A percentile compares a stretch with the other conserved stretches of the same genome.
phyloP scores from a whole-genome alignment of 2,329 filamentous ascomycete genomes.

The Penicillium sp. region DNA sequence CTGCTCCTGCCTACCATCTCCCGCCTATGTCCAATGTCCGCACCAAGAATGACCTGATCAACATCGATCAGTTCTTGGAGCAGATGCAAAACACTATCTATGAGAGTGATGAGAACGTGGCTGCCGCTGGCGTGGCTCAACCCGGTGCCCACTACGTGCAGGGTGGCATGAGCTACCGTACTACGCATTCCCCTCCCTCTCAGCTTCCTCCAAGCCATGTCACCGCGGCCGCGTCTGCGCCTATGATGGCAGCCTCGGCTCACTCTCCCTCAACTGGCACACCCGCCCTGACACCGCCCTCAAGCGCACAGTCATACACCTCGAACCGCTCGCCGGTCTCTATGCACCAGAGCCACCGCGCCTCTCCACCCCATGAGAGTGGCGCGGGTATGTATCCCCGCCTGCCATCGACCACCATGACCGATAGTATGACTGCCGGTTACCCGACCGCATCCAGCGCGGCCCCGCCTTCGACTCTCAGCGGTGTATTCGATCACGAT shows the following conservation, averaged over 20 bases:
- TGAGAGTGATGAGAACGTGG: conserved; percentile 79
- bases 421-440: conserved; percentile 50
- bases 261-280: conserved; percentile 50
- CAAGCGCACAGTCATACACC: conserved; percentile 58
- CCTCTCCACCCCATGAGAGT: conserved; percentile 47
- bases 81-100: conserved; percentile 96
- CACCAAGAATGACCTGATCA: conserved; percentile 88
- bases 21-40: conserved; percentile 81
- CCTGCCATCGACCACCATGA: conserved; percentile 55
- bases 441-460: conserved; percentile 50
- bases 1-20: conserved; percentile 76
- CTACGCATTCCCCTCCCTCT: conserved; percentile 53
- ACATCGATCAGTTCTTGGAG: conserved; percentile 91
- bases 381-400: conserved; percentile 58
- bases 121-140: conserved; percentile 70
- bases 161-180: conserved; percentile 48
- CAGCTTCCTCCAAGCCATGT: conserved; percentile 42
- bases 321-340: conserved; percentile 58
- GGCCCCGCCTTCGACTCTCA: conserved; percentile 57
- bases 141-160: conserved; percentile 63
- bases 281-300: conserved; percentile 58
- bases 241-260: conserved; percentile 40
- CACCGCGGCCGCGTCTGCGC: conserved; percentile 34
- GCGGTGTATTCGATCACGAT: conserved; percentile 56
- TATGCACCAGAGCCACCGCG: conserved; percentile 47